These are phyloP conservation scores for Euphorbia peplus DNA, from an alignment of 345 rosid genomes.

Conservation along the genomic window DNA sequence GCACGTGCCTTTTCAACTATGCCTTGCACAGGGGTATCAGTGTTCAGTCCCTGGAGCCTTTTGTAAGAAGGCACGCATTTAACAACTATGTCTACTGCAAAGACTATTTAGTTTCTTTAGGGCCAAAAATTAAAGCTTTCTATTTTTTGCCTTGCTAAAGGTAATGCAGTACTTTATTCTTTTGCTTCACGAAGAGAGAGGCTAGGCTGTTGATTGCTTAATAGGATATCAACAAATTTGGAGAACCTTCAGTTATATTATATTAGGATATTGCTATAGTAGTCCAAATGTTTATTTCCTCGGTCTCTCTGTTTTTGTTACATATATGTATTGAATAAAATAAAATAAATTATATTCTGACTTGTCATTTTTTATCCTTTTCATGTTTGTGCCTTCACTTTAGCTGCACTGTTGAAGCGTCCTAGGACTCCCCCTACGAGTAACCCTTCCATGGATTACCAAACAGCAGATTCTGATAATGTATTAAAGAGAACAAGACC, in stretches of 20 bases:
- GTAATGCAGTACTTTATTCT: not conserved
- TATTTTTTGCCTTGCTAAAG: not conserved
- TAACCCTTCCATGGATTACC: conserved; percentile 63
- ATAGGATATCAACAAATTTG: not conserved
- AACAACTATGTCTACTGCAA: too few relatives aligned
- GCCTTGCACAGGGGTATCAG: too few relatives aligned
- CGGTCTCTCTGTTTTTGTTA: not conserved
- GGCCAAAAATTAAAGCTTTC: not conserved
- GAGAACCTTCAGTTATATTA: not conserved
- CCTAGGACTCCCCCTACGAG: conserved; percentile 63
- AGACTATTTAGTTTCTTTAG: not conserved
- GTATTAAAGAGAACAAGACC: conserved; percentile 68
- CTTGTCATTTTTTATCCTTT: not conserved
- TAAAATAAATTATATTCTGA: not conserved
- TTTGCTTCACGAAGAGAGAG: not conserved
- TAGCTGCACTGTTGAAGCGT: conserved; percentile 60
- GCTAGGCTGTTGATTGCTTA: not conserved
- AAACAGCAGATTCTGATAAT: conserved; percentile 76
- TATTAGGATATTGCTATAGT: not conserved
- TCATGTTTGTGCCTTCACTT: conserved; percentile 8
- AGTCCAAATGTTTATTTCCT: not conserved
- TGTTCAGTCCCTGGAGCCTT: too few relatives aligned
- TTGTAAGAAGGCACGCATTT: too few relatives aligned
- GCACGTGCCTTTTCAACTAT: too few relatives aligned
- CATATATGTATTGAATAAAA: not conserved